These are phyloP conservation scores for Leccinum barrowsii DNA, from an alignment of 768 basidiomycete species.

Conservation along the genomic window DNA sequence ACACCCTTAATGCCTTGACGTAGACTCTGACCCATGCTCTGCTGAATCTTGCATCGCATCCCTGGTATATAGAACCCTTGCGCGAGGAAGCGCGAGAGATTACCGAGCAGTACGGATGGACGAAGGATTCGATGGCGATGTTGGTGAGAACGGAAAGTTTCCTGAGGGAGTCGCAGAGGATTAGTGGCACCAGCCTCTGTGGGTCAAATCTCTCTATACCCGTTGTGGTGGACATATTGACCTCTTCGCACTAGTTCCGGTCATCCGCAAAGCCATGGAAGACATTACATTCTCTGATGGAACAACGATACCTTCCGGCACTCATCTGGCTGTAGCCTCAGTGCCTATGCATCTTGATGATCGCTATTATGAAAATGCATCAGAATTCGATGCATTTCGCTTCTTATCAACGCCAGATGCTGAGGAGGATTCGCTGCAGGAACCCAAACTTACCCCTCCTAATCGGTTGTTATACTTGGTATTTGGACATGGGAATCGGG, in stretches of 20 bases:
- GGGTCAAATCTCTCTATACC: constrained; percentile 8
- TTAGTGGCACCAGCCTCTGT: constrained; percentile 34
- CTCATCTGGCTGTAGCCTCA: constrained; percentile 31
- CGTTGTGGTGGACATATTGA: constrained; percentile 1
- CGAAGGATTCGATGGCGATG: constrained; percentile 31
- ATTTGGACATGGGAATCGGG: constrained; percentile 34
- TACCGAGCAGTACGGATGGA: constrained; percentile 31
- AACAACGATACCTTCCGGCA: constrained; percentile 37
- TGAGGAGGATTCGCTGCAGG: constrained; percentile 21
- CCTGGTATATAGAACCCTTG: constrained; percentile 37
- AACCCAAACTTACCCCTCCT: constrained; percentile 29
- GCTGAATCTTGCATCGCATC: constrained; percentile 38
- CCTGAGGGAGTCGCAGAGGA: constrained; percentile 39
- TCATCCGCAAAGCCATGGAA: constrained; percentile 34
- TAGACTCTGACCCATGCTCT: constrained; percentile 38
- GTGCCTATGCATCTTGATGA: constrained; percentile 38
- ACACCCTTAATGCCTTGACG: constrained; percentile 2
- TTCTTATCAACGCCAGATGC: constrained; percentile 32
- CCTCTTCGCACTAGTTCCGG: constrained; percentile 21
- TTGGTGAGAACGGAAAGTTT: constrained; percentile 42
- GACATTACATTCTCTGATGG: constrained; percentile 34
- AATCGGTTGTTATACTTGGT: constrained; percentile 33
- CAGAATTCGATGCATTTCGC: constrained; percentile 40
- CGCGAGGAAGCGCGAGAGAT: constrained; percentile 38
- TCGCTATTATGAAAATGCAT: constrained; percentile 41